Evolutionary conservation across 768 basidiomycete genomes (phyloP), one percentile per base, ranked within the genome.

Genomic region (Stropharia rugosoannulata): DNA sequence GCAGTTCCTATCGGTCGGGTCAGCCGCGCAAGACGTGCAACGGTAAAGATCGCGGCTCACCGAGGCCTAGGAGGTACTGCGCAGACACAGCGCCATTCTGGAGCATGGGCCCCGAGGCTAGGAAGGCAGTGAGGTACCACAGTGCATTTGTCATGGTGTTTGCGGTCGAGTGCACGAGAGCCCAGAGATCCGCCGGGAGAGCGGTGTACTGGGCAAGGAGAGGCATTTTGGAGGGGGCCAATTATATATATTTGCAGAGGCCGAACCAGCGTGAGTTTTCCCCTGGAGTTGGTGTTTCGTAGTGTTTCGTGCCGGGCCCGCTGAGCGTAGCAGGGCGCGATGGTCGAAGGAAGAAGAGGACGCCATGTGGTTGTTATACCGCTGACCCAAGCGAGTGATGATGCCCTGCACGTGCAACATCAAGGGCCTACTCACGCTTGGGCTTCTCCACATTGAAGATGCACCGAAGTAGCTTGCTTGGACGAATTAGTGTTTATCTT

Each of bases 21-120:
- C 50, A 51, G 40, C 38, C 3, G n/a, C 47, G 43, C 32, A 13
- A 38, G 25, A 25, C 19, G 36, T 27, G 36, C 16, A 35, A 12
- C 56, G 52, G 18, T 7, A 65, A 78, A 70, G 66, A 81, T 84
- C 54, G 54, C 19, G 8, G 66, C 79, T 71, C 68, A 82, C 85
- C 85, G 7, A 87, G 73, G 8, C 84, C 85, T 16, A 86, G 66
- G 27, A 86, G 70, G 67, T 86, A 85, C 64, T 79, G 76, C 40
- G 66, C 75, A 10, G 70, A 68, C 46, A 67, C 74, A 27, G 60
- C 55, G 10, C 59, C 64, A 50, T 70, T 63, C 32, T 64, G 67
- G 51, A 75, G 51, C 5, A 76, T 49, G 38, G 72, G 57, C 4
- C 57, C 67, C 18, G 72, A 69, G 37, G 73, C 70, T 59, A 79